These are phyloP conservation scores for Aureobasidium leucospermi DNA, from an alignment of 2,329 filamentous ascomycete species.

Conservation along the genomic window DNA sequence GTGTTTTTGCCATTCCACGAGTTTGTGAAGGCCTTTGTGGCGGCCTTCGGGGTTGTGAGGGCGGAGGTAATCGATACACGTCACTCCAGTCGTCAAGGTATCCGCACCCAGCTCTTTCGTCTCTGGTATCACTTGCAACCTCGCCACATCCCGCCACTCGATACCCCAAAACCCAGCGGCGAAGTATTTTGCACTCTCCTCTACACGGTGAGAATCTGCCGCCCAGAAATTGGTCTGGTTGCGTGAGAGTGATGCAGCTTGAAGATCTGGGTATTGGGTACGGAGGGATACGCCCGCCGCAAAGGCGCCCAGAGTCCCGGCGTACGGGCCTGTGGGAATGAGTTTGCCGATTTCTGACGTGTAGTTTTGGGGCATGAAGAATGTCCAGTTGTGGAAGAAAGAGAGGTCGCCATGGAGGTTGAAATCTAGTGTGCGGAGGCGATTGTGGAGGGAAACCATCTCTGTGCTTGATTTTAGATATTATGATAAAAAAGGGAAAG, in stretches of 20 bases:
- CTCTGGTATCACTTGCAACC: constrained; percentile 49
- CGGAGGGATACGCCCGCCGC: constrained; percentile 47
- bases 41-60: constrained; percentile 37
- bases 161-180: constrained; percentile 48
- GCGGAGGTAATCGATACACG: constrained; percentile 34
- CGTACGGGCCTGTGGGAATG: constrained; percentile 49
- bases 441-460: constrained; percentile 42
- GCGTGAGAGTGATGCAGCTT: constrained; percentile 25
- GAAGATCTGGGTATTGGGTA: constrained; percentile 45
- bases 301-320: constrained; percentile 48
- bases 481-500: background rate
- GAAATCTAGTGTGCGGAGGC: constrained; percentile 36
- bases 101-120: constrained; percentile 42
- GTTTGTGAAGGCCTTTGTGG: constrained; percentile 42
- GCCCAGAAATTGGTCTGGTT: constrained; percentile 45
- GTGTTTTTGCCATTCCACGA: constrained; percentile 38
- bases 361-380: constrained; percentile 42
- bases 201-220: constrained; percentile 46
- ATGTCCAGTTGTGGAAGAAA: constrained; percentile 49
- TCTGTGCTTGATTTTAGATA: constrained; percentile 23
- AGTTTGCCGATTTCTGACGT: constrained; percentile 44
- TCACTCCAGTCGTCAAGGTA: constrained; percentile 50
- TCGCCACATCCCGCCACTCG: constrained; percentile 34
- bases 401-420: constrained; percentile 43
- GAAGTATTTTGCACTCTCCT: constrained; percentile 51